Evolutionary conservation across 495 filamentous ascomycete species (phyloP), one percentile per base, ranked within the genome.

Genomic region (Lepidopterella palustris): DNA sequence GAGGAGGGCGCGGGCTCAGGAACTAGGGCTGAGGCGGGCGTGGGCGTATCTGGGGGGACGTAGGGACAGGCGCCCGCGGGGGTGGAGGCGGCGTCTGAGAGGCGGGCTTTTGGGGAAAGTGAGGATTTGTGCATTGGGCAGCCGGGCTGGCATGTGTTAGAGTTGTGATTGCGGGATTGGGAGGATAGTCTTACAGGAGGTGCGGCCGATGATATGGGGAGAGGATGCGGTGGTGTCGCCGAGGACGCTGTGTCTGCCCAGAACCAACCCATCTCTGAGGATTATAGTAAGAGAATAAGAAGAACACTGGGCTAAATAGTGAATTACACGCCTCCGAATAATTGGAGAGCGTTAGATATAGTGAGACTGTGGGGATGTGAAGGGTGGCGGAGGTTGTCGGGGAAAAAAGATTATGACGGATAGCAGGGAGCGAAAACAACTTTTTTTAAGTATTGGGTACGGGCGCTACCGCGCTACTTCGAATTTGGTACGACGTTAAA

Each of bases 261-360:
- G 66, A 98, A 98, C 95, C 95, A 98, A 62, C 93, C 93, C 93
- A 98, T 97, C 45, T 21, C 70, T n/a, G n/a, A n/a, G n/a, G n/a
- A n/a, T n/a, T n/a, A n/a, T n/a, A n/a, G n/a, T n/a, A n/a, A n/a
- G 54, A 56, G 9, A 15, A 50, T 50, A 50, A n/a, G n/a, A n/a
- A n/a, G n/a, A n/a, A n/a, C n/a, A n/a, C n/a, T n/a, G n/a, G n/a
- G n/a, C n/a, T n/a, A n/a, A n/a, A n/a, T n/a, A n/a, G n/a, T n/a
- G n/a, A n/a, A n/a, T n/a, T n/a, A n/a, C n/a, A n/a, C n/a, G n/a
- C n/a, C n/a, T n/a, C n/a, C n/a, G n/a, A n/a, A n/a, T n/a, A n/a
- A n/a, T n/a, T n/a, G n/a, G n/a, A n/a, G 27, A 54, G 27, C 13
- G 2, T 54, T 5, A 5, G 52, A 24, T 26, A 15, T 54, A 51